Base-by-base conservation (phyloP, 495 filamentous ascomycete species). In the Daldinia decipiens region DNA sequence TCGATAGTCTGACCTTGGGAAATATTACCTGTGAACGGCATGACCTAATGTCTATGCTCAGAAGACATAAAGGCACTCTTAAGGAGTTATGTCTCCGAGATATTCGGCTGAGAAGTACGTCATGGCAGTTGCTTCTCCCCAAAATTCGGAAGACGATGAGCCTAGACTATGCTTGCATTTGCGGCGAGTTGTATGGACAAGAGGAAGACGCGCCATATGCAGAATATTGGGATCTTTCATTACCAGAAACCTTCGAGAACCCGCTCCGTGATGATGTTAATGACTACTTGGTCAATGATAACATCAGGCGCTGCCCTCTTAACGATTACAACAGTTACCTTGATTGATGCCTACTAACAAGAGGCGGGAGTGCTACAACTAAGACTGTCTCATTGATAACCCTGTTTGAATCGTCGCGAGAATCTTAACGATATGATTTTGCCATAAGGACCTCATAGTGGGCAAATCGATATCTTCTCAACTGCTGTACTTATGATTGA, bases 41-140 rank as follows among this genome's bases (percentile, higher is more conserved):
- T 5, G 70, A 60, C n/a, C 50, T 72, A 8, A 60, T 68, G 59
- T 63, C 70, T 6, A 54, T 72, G 36, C 51, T 72, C 9, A 65
- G 38, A 51, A 68, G 64, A 45, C 70, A 72, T 9, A 72, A 57
- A 19, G 21, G 26, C 6, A 72, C 58, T 8, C 45, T 72, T 2
- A 59, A 50, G 13, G 36, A 50, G 3, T 27, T 72, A 51, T 68
- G 65, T 36, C 39, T 72, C 17, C 54, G 36, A 15, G 47, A 68
- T 26, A 68, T 68, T 4, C 8, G 6, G 24, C 50, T 72, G 1
- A 50, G 50, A 12, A 50, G 24, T 26, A 64, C 65, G 1, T 72
- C 70, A 2, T 72, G 70, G 70, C 32, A 8, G 9, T 4, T 51
- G 5, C 65, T 72, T 34, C 65, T 72, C 50, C 59, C 47, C 3